Conservation (phyloP, 75 land plant genomes). For the Cryptomeria japonica region DNA sequence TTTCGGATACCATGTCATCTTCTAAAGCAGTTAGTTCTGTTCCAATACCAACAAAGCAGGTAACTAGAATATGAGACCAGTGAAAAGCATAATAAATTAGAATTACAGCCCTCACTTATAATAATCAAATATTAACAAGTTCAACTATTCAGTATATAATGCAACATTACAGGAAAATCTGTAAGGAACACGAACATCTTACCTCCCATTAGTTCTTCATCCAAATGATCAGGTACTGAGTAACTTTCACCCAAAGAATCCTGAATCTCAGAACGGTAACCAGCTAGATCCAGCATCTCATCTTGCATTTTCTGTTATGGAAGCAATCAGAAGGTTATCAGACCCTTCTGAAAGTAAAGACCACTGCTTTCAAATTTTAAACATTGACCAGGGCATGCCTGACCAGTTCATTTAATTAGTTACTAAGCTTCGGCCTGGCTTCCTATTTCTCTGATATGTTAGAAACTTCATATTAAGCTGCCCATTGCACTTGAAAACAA, state of each 20-base stretch:
- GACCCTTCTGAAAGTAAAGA: neutral
- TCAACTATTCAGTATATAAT: neutral
- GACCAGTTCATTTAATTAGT: neutral
- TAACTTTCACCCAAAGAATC: slow-evolving; percentile 41
- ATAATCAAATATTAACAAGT: neutral
- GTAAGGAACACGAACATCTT: neutral
- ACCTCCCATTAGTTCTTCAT: slow-evolving; percentile 56
- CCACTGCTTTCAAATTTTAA: neutral
- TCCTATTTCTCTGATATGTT: neutral
- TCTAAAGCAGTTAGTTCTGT: slow-evolving; percentile 43
- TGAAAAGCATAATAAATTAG: neutral
- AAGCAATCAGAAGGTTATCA: neutral
- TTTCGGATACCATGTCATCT: slow-evolving; percentile 34
- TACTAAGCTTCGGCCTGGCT: neutral
- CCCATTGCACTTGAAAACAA: neutral
- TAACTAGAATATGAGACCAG: neutral
- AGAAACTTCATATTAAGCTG: neutral
- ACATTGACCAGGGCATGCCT: neutral
- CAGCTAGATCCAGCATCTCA: slow-evolving; percentile 46
- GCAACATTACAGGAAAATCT: neutral
- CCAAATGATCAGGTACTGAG: slow-evolving; percentile 45
- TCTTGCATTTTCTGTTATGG: slow-evolving; percentile 46
- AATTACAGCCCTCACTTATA: neutral
- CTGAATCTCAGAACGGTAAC: slow-evolving; percentile 46
- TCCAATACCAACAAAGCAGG: neutral